A percentile compares a stretch with the other conserved stretches of the same genome.
These are phyloP conservation scores for Yarrowia sp. DNA, from an alignment of 805 yeast species.

Conservation along the genomic window DNA sequence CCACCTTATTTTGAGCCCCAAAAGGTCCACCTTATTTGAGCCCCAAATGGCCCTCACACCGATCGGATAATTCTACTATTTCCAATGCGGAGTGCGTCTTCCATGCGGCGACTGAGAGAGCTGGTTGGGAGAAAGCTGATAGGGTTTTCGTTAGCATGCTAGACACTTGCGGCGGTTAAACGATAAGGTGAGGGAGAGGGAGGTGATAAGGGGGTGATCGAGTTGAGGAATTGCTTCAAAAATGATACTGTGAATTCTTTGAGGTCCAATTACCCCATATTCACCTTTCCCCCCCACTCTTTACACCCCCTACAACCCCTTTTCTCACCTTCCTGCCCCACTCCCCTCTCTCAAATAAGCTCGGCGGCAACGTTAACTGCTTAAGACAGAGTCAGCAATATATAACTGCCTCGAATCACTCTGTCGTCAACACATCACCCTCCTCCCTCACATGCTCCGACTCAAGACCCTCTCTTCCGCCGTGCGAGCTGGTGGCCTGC, in stretches of 20 bases:
- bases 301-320: no score
- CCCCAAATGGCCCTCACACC: no score
- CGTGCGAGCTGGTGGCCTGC: conserved; percentile 23
- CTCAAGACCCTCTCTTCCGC: conserved; percentile 35
- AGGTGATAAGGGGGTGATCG: not conserved
- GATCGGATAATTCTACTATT: conserved; percentile 28
- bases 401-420: not conserved
- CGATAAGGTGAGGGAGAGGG: not conserved
- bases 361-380: conserved; percentile 36
- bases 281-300: no score
- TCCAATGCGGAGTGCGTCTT: conserved; percentile 7
- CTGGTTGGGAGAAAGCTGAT: not conserved
- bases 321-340: no score
- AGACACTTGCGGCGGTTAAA: conserved; percentile 8
- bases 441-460: conserved; percentile 27
- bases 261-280: not conserved
- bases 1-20: no score
- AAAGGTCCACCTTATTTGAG: no score
- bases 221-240: not conserved
- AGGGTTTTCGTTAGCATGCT: not conserved
- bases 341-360: conserved; percentile 4
- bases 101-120: not conserved
- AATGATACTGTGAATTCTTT: no score
- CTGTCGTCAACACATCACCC: not conserved
- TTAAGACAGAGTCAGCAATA: conserved; percentile 9